Percentiles rank a stretch among this genome's conserved stretches.
Conservation (phyloP, 129 eudicot genomes). For the Escallonia rubra region DNA sequence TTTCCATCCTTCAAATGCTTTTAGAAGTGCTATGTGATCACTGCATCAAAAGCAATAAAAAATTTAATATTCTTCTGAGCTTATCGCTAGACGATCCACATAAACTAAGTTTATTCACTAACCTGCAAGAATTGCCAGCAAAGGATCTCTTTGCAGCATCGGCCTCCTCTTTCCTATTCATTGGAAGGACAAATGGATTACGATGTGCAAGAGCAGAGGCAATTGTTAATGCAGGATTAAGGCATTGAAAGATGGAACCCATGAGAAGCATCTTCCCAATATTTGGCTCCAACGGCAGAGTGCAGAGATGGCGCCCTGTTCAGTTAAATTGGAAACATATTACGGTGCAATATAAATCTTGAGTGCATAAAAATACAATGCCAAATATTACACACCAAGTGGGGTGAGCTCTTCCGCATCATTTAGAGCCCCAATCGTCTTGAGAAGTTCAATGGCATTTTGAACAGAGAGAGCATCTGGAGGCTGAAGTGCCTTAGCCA, state of each 20-base stretch:
- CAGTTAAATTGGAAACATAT: neutral
- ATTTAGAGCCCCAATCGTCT: conserved; percentile 90
- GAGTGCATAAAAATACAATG: neutral
- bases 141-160: conserved; percentile 94
- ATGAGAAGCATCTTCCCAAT: conserved; percentile 98
- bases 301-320: conserved; percentile 88
- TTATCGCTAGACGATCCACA: neutral
- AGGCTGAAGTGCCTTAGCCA: conserved; percentile 89
- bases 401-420: conserved; percentile 93
- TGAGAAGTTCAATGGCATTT: conserved; percentile 93
- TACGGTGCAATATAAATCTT: too few relatives aligned
- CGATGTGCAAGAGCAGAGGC: conserved; percentile 96
- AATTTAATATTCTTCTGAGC: neutral
- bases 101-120: neutral
- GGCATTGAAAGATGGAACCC: conserved; percentile 94
- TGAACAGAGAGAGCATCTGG: conserved; percentile 89
- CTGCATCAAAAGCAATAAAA: conserved; percentile 35
- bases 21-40: conserved; percentile 91
- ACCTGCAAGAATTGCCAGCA: conserved; percentile 99
- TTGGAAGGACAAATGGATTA: conserved; percentile 91
- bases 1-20: conserved; percentile 96
- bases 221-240: conserved; percentile 81
- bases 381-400: conserved; percentile 48
- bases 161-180: conserved; percentile 86
- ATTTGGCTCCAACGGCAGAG: conserved; percentile 94